Evolutionary conservation across 2,329 filamentous ascomycete species (phyloP).

Genomic region (Aspergillus sp.): DNA sequence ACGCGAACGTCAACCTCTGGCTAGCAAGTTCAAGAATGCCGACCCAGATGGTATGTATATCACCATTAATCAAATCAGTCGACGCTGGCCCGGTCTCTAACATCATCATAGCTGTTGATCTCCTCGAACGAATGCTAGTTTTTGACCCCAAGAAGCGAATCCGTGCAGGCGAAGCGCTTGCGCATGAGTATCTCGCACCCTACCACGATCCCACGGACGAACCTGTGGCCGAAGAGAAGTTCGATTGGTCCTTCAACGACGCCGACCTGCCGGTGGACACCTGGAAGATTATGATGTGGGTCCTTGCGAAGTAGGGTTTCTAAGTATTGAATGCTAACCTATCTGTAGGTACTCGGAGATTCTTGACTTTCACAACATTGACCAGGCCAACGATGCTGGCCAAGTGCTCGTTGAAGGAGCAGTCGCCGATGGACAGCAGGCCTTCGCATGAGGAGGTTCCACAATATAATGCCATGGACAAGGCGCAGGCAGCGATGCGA

Average conservation of each 20-base stretch:
- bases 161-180: constrained; percentile 79
- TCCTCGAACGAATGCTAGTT: constrained; percentile 95
- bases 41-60: constrained; percentile 71
- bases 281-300: constrained; percentile 99
- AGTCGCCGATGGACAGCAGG: constrained; percentile 24
- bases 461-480: constrained; percentile 15
- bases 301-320: constrained; percentile 9
- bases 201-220: constrained; percentile 98
- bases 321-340: not conserved
- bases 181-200: constrained; percentile 89
- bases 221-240: constrained; percentile 93
- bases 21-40: constrained; percentile 91
- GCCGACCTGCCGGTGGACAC: constrained; percentile 95
- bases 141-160: constrained; percentile 98
- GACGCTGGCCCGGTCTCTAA: constrained; percentile 12
- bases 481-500: constrained; percentile 19
- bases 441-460: constrained; percentile 27
- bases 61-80: not conserved
- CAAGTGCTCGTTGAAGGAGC: constrained; percentile 32
- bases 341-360: constrained; percentile 91
- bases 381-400: constrained; percentile 48
- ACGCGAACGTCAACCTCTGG: constrained; percentile 83
- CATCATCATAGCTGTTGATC: constrained; percentile 70
- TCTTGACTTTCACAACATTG: constrained; percentile 96
- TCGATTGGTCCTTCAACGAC: constrained; percentile 99